Evolutionary conservation across 306 rosid genomes (phyloP), one percentile per base, ranked within the genome.

Genomic region (Inga oerstediana): DNA sequence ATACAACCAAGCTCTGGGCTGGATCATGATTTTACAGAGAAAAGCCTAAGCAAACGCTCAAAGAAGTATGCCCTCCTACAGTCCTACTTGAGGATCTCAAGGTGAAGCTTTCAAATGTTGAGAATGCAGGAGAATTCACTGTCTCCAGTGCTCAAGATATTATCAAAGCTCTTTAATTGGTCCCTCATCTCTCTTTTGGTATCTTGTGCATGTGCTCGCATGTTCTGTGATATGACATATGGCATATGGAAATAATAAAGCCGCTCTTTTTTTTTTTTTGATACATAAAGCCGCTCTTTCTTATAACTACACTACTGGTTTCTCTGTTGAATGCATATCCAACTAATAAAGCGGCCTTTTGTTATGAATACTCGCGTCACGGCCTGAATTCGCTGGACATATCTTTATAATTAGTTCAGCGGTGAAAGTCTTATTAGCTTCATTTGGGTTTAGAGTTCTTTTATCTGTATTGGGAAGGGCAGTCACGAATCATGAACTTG

Each of bases 121-220:
- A 96, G 79, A 34, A 71, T 35, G 97, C 87, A 9, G 99, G 99
- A 80, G 99, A 92, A 62, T 96, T 89, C 87, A 90, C 94, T 0
- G 52, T 96, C 87, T 94, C 99, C 27, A 79, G 99, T 72, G 97
- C 97, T 16, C 98, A 96, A 8, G 97, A 96, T 17, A 92, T 96
- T 87, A 89, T 96, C 86, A 92, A 91, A 88, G 97, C 97, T 76
- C 99, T 91, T 41, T 93, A 84, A 96, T 74, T 67, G 37, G 7
- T 37, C 19, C 65, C 72, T n/a, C 51, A 6, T 46, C 2, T 34
- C 62, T 49, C 35, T 52, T 1, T 51, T 4, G 3, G 0, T 3
- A 3, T 35, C 27, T 6, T 48, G 69, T 67, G 83, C 22, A 34
- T 10, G 16, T 3, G 54, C 54, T 48, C 41, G 41, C 41, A 37